A percentile compares a stretch with the other conserved stretches of the same genome.
Evolutionary conservation across 176 grass and related monocot species (phyloP).

Genomic region (Tillandsia fasciculata): DNA sequence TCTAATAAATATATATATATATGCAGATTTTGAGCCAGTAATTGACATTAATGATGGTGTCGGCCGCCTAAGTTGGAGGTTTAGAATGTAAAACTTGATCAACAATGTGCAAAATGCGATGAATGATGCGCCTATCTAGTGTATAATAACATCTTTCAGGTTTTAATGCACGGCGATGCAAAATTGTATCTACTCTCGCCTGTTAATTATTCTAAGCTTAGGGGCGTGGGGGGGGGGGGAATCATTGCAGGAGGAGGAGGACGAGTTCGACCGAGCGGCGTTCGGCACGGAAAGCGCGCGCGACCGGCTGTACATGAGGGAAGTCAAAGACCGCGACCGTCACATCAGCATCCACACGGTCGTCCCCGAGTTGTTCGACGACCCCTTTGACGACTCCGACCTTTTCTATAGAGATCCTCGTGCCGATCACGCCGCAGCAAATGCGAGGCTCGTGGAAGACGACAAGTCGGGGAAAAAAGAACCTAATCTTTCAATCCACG

Average conservation of each 20-base stretch:
- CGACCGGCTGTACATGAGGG: slow-evolving; percentile 84
- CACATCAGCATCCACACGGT: slow-evolving; percentile 73
- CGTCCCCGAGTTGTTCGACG: slow-evolving; percentile 71
- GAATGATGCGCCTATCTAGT: background rate
- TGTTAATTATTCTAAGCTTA: background rate
- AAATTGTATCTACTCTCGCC: background rate
- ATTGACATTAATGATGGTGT: too few relatives aligned
- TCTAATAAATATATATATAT: too few relatives aligned
- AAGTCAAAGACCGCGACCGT: slow-evolving; percentile 68
- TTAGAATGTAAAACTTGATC: too few relatives aligned
- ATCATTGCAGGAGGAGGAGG: slow-evolving; percentile 79
- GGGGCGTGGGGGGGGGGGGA: background rate
- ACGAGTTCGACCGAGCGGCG: slow-evolving; percentile 76
- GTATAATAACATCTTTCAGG: background rate
- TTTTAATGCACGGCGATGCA: background rate
- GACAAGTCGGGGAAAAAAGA: slow-evolving; percentile 20
- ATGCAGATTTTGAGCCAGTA: too few relatives aligned
- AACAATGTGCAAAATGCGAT: too few relatives aligned
- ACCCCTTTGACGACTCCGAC: slow-evolving; percentile 29
- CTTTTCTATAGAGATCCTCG: slow-evolving; percentile 47
- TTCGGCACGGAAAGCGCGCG: slow-evolving; percentile 40
- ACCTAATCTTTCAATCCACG: background rate
- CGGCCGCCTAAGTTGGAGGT: too few relatives aligned
- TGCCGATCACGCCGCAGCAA: slow-evolving; percentile 52
- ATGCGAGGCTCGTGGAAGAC: slow-evolving; percentile 63